Percentiles rank a stretch among this genome's conserved stretches.
Evolutionary conservation across 1,284 basidiomycete species (phyloP).

Genomic region (Cystobasidiaceae sp.): DNA sequence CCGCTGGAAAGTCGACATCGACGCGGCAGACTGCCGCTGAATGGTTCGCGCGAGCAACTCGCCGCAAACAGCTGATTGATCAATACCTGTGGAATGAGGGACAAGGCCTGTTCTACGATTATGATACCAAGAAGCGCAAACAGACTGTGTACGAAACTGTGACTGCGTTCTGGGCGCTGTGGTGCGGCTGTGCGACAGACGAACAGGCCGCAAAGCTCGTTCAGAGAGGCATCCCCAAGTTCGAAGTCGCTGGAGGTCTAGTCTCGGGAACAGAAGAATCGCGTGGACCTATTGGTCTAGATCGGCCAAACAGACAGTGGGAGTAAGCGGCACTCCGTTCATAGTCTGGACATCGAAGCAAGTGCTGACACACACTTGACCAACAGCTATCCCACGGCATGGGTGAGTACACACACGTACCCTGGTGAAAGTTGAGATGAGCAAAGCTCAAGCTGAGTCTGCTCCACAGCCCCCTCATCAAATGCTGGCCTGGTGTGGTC

Average conservation of each 20-base stretch:
- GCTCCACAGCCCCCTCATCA: constrained; percentile 92
- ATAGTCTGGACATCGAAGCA: too few species aligned
- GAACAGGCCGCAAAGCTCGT: constrained; percentile 89
- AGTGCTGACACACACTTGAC: too few species aligned
- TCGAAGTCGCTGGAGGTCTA: constrained; percentile 92
- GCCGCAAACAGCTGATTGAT: constrained; percentile 77
- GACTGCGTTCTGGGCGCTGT: constrained; percentile 91
- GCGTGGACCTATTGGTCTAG: constrained; percentile 86
- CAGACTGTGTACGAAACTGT: constrained; percentile 93
- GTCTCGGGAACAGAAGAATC: constrained; percentile 96
- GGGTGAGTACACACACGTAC: background rate
- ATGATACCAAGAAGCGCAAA: constrained; percentile 82
- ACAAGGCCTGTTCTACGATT: constrained; percentile 91
- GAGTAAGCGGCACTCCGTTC: constrained; percentile 46
- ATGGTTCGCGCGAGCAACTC: constrained; percentile 84
- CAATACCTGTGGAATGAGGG: constrained; percentile 94
- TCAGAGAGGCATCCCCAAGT: constrained; percentile 84
- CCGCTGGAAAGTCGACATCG: constrained; percentile 18
- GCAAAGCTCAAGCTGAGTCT: constrained; percentile 42
- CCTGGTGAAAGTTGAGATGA: background rate
- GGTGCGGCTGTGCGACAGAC: constrained; percentile 94
- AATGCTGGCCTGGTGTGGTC: constrained; percentile 93
- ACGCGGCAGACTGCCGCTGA: constrained; percentile 68
- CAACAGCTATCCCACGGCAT: constrained; percentile 33
- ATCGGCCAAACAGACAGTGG: constrained; percentile 98